These are phyloP conservation scores for Neurospora discreta DNA, from an alignment of 495 filamentous ascomycete species.

Conservation along the genomic window DNA sequence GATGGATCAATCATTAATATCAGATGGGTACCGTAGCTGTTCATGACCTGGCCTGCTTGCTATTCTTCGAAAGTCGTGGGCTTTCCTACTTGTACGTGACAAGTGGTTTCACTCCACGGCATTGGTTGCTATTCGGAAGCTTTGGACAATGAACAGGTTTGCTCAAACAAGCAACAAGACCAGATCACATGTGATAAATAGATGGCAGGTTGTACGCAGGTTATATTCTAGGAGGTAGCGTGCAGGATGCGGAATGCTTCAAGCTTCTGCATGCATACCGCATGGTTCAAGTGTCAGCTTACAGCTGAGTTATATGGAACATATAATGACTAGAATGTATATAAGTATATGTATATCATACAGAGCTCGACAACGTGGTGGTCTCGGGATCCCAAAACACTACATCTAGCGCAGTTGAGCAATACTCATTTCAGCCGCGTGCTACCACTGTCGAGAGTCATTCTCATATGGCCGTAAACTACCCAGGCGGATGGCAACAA, in stretches of 20 bases:
- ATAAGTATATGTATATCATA: neutral
- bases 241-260: neutral
- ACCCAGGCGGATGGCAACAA: neutral
- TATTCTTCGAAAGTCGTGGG: neutral
- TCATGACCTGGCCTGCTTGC: neutral
- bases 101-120: neutral
- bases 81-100: neutral
- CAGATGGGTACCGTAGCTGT: neutral
- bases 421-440: neutral
- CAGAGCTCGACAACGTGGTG: neutral
- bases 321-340: neutral
- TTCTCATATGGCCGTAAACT: neutral
- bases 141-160: neutral
- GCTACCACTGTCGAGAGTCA: neutral
- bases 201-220: neutral
- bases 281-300: neutral
- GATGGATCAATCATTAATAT: neutral
- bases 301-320: neutral
- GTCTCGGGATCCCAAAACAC: neutral
- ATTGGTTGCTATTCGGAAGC: neutral
- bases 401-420: neutral
- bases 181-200: neutral
- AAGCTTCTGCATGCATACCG: neutral
- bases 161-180: neutral
- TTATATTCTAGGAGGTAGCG: neutral